A percentile compares a stretch with the other conserved stretches of the same genome.
Conservation (phyloP, 2,329 filamentous ascomycete genomes). For the Colletotrichum aenigma region DNA sequence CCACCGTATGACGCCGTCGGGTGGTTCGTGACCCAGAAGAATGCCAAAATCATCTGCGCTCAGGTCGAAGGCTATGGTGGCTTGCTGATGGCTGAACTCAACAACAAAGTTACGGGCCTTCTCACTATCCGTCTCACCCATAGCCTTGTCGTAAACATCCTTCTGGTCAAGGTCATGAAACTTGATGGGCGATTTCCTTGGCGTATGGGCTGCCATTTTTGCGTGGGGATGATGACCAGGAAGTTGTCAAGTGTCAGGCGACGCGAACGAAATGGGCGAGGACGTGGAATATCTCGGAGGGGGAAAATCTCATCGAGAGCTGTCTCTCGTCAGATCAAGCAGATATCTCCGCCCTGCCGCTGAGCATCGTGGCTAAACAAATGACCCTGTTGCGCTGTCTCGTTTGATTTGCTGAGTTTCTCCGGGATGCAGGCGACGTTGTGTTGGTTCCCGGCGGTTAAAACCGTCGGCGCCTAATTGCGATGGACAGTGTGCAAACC, state of each 20-base stretch:
- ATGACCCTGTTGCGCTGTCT: background rate
- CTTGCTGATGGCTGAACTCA: conserved; percentile 63
- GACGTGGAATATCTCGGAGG: background rate
- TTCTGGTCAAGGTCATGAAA: conserved; percentile 61
- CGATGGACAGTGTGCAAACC: background rate
- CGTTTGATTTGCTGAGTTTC: background rate
- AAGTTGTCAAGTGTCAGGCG: background rate
- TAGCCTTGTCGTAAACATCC: conserved; percentile 47
- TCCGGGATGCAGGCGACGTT: background rate
- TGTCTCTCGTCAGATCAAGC: background rate
- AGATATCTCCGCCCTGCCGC: background rate
- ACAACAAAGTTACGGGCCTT: conserved; percentile 64
- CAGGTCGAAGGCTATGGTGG: conserved; percentile 62
- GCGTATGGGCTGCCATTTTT: background rate
- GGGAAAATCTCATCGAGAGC: background rate
- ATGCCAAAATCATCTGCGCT: conserved; percentile 40
- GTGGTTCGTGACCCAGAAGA: conserved; percentile 36
- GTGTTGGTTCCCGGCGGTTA: background rate
- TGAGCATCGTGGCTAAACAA: background rate
- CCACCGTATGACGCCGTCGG: conserved; percentile 59
- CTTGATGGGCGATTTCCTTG: conserved; percentile 18
- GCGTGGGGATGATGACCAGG: background rate
- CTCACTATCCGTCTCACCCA: conserved; percentile 41
- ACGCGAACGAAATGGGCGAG: background rate
- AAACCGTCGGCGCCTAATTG: background rate